These are phyloP conservation scores for Leersia perrieri DNA, from an alignment of 176 grass and related monocot genomes.

Conservation along the genomic window DNA sequence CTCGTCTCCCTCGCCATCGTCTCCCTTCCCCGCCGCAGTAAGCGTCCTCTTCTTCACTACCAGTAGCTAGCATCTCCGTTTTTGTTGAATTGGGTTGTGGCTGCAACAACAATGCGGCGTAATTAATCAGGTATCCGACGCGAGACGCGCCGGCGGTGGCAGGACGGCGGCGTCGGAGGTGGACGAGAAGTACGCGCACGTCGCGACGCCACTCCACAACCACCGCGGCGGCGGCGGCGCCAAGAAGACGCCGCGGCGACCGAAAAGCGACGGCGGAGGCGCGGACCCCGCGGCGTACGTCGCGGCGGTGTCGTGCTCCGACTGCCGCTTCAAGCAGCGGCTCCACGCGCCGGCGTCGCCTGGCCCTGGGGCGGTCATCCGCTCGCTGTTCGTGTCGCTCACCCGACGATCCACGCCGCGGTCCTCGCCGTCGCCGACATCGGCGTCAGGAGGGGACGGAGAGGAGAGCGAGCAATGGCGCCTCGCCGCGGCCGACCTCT, in stretches of 20 bases:
- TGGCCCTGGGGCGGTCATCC: slow-evolving; percentile 31
- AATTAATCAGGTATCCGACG: slow-evolving; percentile 47
- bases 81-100: neutral
- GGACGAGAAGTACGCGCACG: slow-evolving; percentile 42
- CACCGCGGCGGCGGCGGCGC: neutral
- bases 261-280: slow-evolving; percentile 8
- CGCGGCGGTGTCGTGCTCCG: slow-evolving; percentile 58
- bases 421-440: slow-evolving; percentile 33
- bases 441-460: slow-evolving; percentile 25
- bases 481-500: slow-evolving; percentile 63
- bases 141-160: slow-evolving; percentile 13
- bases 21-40: slow-evolving; percentile 41
- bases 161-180: slow-evolving; percentile 22
- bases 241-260: slow-evolving; percentile 38
- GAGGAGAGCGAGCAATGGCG: slow-evolving; percentile 65
- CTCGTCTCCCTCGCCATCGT: slow-evolving; percentile 44
- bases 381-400: slow-evolving; percentile 64
- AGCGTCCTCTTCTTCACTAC: slow-evolving; percentile 12
- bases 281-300: slow-evolving; percentile 47
- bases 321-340: slow-evolving; percentile 58
- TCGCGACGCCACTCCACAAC: slow-evolving; percentile 61
- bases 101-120: slow-evolving; percentile 14
- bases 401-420: slow-evolving; percentile 61
- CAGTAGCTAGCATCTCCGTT: neutral
- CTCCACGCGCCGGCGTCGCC: slow-evolving; percentile 53